A percentile compares a stretch with the other conserved stretches of the same genome.
Conservation (phyloP, 257 asterid genomes). For the Solanum clarkiae region DNA sequence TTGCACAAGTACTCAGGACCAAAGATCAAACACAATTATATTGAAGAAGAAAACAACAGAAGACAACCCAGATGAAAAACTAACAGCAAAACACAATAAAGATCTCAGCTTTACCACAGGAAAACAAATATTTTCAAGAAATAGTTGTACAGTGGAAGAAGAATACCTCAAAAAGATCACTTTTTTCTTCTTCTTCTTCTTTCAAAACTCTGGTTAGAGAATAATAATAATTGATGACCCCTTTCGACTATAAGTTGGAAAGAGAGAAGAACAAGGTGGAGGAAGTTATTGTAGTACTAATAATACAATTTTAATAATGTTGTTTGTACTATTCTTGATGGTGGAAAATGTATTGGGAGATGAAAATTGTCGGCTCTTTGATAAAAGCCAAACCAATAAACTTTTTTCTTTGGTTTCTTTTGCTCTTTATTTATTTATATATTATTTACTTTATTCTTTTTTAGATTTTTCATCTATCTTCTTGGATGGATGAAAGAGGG, state of each 20-base stretch:
- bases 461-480: not conserved
- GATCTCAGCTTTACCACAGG: constrained; percentile 4
- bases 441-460: too few species aligned
- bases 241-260: not conserved
- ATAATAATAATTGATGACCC: constrained; percentile 18
- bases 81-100: not conserved
- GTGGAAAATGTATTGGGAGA: constrained; percentile 10
- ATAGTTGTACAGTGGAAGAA: not conserved
- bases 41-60: not conserved
- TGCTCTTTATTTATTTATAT: not conserved
- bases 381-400: not conserved
- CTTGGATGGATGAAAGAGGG: not conserved
- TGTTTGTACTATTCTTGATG: not conserved
- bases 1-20: not conserved
- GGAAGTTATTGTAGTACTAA: not conserved
- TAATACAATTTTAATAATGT: not conserved
- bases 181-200: not conserved
- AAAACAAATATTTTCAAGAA: not conserved
- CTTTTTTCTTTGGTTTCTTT: not conserved
- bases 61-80: not conserved
- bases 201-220: constrained; percentile 10
- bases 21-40: not conserved
- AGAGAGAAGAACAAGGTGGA: not conserved
- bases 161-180: not conserved
- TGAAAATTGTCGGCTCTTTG: constrained; percentile 29